These are phyloP conservation scores for Amyloporia xantha DNA, from an alignment of 768 basidiomycete genomes.

Conservation along the genomic window DNA sequence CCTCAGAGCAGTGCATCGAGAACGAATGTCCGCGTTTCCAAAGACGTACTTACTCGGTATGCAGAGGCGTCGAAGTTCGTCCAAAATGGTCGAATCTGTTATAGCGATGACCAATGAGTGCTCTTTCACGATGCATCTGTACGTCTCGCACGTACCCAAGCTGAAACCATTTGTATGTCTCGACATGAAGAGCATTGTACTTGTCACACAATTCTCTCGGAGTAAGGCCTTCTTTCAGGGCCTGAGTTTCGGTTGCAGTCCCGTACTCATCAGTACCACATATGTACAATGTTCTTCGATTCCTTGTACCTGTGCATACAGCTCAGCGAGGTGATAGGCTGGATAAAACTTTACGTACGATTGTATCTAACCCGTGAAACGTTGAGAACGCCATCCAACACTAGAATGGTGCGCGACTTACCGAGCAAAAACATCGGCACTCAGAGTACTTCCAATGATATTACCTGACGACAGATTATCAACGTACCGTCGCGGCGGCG, in stretches of 20 bases:
- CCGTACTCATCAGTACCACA: slow-evolving; percentile 99
- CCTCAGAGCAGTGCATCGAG: too few relatives aligned
- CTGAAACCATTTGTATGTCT: slow-evolving; percentile 97
- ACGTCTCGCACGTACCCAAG: slow-evolving; percentile 60
- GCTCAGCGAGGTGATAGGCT: neutral
- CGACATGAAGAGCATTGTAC: slow-evolving; percentile 81
- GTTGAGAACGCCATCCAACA: neutral
- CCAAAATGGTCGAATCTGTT: slow-evolving; percentile 92
- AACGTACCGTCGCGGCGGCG: slow-evolving; percentile 3
- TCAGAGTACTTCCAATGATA: slow-evolving; percentile 92
- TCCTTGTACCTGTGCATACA: slow-evolving; percentile 50
- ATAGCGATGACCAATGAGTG: too few relatives aligned
- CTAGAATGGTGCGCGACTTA: slow-evolving; percentile 33
- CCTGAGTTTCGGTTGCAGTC: slow-evolving; percentile 98
- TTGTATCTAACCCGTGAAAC: slow-evolving; percentile 16
- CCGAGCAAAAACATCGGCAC: slow-evolving; percentile 95
- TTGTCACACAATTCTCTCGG: slow-evolving; percentile 84
- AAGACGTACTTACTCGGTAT: slow-evolving; percentile 66
- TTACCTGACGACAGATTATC: slow-evolving; percentile 44
- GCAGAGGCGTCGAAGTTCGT: slow-evolving; percentile 83
- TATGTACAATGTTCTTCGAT: slow-evolving; percentile 86
- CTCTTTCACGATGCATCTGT: neutral
- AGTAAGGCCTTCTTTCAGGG: slow-evolving; percentile 78
- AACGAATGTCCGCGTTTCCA: too few relatives aligned
- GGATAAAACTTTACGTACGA: slow-evolving; percentile 16